Conservation (phyloP, 441 rosid genomes). For the Gossypium lobatum region DNA sequence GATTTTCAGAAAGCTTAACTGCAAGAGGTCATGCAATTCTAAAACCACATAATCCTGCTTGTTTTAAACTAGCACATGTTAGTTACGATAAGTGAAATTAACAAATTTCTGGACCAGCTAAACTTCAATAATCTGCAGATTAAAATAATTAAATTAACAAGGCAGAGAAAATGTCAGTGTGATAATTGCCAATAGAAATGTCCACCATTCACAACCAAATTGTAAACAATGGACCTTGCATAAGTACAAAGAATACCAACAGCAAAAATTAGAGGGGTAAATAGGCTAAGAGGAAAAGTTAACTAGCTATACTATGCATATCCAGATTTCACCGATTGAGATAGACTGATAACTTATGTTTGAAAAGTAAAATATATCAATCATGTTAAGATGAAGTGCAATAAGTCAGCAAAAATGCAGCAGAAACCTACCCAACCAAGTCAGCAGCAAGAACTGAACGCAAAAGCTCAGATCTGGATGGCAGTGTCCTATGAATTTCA, state of each 20-base stretch:
- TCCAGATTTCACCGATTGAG: not conserved
- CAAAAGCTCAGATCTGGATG: conserved; percentile 90
- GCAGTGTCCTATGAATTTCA: conserved; percentile 94
- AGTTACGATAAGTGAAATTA: not conserved
- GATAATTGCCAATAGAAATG: not conserved
- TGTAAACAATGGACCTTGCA: not conserved
- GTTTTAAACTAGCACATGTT: not conserved
- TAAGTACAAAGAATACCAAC: conserved; percentile 1
- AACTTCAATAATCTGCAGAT: not conserved
- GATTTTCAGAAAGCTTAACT: not conserved
- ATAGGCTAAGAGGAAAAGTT: not conserved
- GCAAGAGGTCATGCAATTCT: not conserved
- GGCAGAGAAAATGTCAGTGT: not conserved
- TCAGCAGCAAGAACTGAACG: conserved; percentile 97
- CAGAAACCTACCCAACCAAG: conserved; percentile 80
- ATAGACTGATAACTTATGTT: conserved; percentile 1
- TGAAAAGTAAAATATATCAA: not conserved
- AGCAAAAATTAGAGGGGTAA: not conserved
- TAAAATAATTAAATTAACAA: conserved; percentile 1
- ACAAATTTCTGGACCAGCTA: not conserved
- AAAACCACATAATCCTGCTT: not conserved
- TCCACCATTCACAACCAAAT: not conserved
- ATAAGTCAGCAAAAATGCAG: not conserved
- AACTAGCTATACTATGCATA: not conserved
- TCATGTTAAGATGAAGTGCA: not conserved